Evolutionary conservation across 2,329 filamentous ascomycete species (phyloP), one percentile per base, ranked within the genome.

Genomic region (Aspergillus vadensis): DNA sequence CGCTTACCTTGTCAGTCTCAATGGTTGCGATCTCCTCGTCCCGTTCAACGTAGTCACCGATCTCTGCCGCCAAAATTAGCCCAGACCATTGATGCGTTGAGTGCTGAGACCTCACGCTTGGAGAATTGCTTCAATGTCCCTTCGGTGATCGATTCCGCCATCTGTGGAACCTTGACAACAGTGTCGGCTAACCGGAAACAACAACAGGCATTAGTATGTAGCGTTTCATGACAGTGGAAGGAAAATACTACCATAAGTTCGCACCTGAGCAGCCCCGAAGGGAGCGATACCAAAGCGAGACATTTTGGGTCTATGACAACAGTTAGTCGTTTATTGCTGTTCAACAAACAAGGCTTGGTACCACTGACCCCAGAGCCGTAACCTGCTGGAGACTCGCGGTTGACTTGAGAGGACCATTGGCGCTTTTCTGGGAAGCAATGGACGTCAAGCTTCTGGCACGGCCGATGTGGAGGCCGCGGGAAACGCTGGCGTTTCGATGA

Each of bases 1-100:
- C 54, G 59, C 76, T 64, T 81, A 92, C 91, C 88, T 99, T 99
- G 85, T 99, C 95, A 14, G 95, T 99, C 81, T 99, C 95, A 73
- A 99, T 99, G 53, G 94, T 97, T 32, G 95, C 95, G 77, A 99
- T 94, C 78, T 99, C 95, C 80, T 98, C 95, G 74, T 99, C 95
- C 72, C 89, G 89, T 81, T 96, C 92, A 55, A 99, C 93, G 70
- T 88, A 93, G 76, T 99, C 95, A 72, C 95, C 95, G 70, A 97
- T 83, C 80, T 94, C 84, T 86, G 50, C 14, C 27, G 41, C 27
- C 9, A 52, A 3, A n/a, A 48, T 54, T 55, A 49, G 50, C 23
- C 5, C 30, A 41, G 15, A 25, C 6, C 25, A 48, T 25, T 39
- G 17, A 21, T 17, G 19, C 15, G 4, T n/a, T 4, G 15, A 19